A percentile compares a stretch with the other conserved stretches of the same genome.
phyloP scores from a whole-genome alignment of 2,329 filamentous ascomycete species.

The Truncatella angustata region DNA sequence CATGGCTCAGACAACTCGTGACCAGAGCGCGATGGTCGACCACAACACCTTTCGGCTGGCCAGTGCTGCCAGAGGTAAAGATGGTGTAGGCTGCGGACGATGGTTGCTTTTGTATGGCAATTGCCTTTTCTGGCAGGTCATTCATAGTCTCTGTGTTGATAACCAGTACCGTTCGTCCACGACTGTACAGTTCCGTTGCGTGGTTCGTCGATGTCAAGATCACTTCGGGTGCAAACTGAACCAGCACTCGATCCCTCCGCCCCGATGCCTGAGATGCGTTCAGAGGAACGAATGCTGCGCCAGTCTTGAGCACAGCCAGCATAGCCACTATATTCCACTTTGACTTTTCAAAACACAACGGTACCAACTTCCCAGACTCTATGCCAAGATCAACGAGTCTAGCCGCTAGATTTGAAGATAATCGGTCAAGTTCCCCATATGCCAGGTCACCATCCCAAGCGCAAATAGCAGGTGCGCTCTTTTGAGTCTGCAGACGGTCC shows the following conservation, averaged over 20 bases:
- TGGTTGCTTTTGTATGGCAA: neutral
- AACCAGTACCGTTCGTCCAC: neutral
- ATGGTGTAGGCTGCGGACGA: conserved; percentile 16
- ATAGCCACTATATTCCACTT: neutral
- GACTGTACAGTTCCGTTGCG: no score
- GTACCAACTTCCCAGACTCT: no score
- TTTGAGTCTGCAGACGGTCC: no score
- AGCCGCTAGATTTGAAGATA: no score
- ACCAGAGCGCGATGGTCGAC: neutral
- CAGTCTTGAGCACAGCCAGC: neutral
- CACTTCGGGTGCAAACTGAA: no score
- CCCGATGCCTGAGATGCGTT: neutral
- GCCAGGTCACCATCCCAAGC: no score
- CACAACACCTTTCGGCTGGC: neutral
- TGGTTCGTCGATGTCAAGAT: no score
- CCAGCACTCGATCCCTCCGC: no score
- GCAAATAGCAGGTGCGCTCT: no score
- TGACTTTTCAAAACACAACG: neutral
- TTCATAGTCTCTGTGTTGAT: neutral
- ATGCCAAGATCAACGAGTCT: no score
- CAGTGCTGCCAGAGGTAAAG: neutral
- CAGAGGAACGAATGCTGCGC: neutral
- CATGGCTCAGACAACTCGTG: conserved; percentile 20
- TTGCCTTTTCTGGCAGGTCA: no score
- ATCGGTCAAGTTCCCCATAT: no score